Base-by-base conservation (phyloP, 2,329 filamentous ascomycete species). In the Colletotrichum sansevieriae region DNA sequence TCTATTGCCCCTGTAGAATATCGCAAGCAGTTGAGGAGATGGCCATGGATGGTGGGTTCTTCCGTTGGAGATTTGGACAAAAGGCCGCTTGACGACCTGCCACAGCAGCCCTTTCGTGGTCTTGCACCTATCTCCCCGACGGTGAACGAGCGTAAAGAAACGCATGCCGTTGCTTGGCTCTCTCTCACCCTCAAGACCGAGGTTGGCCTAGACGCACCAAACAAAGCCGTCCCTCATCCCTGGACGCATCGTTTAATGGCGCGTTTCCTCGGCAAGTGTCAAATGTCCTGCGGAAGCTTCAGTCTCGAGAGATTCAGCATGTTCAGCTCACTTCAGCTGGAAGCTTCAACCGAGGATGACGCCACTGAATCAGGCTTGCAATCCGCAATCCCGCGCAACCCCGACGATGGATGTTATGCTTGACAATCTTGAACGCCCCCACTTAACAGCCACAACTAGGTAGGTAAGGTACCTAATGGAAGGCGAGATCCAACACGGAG, bases 401-500 rank as follows among this genome's bases (percentile, higher is more conserved):
- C 12, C 13, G 35, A 44, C 37, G 12, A 52, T 62, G 35, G 15
- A 20, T 68, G 18, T 18, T 56, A 59, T 65, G 65, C 61, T 54
- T 54, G 60, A 59, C 61, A 54, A 49, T 47, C 33, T 55, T 35
- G 41, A n/a, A 33, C 35, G 22, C 59, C 54, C 61, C 65, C 61
- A 64, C 60, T 62, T 54, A 65, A 47, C 61, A 65, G 60, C 20
- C 61, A 57, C 61, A 13, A 41, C 33, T 49, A 58, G 52, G 52
- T 3, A 18, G 18, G 4, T 13, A 39, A 18, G 18, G 4, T 13
- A 39, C 12, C 35, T 11, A 39, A 9, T 12, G 61, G 12, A n/a
- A 60, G 20, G 25, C 15, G 33, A 49, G 46, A 51, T 29, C 22
- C 35, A 33, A 25, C 39, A 47, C 58, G 59, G 37, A 57, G 49